Conservation (phyloP, 768 basidiomycete species). For the Terana coerulea region DNA sequence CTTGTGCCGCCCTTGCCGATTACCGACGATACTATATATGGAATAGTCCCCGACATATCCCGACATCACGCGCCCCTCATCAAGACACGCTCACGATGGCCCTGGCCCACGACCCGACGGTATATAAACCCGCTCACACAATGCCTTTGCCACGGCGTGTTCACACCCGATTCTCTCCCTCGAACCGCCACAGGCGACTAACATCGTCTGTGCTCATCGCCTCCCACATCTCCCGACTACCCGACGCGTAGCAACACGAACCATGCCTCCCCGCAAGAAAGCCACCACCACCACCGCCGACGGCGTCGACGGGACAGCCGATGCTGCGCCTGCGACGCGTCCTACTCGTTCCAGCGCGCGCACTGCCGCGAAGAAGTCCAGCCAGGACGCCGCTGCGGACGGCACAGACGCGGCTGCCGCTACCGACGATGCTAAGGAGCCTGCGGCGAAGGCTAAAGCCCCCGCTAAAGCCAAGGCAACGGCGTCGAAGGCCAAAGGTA, state of each 20-base stretch:
- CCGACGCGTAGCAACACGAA: neutral
- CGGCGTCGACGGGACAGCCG: constrained; percentile 20
- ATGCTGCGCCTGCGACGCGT: constrained; percentile 29
- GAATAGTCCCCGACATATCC: neutral
- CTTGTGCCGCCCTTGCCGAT: neutral
- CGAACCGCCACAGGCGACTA: neutral
- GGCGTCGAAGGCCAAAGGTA: constrained; percentile 14
- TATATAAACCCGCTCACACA: no score
- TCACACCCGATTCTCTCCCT: neutral
- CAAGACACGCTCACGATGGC: neutral
- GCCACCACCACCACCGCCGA: constrained; percentile 28
- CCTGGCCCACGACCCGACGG: neutral
- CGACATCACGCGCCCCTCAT: constrained; percentile 2
- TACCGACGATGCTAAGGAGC: constrained; percentile 9
- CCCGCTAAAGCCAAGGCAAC: constrained; percentile 18
- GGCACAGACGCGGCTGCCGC: constrained; percentile 21
- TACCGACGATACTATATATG: neutral
- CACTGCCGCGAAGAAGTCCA: constrained; percentile 22
- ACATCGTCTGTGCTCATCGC: neutral
- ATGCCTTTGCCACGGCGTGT: no score
- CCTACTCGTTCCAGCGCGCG: constrained; percentile 33
- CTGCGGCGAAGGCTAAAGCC: constrained; percentile 17
- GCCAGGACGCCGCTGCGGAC: constrained; percentile 10
- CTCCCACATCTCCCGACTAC: neutral
- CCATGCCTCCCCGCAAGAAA: constrained; percentile 48